Evolutionary conservation across 202 grass and related monocot genomes (phyloP), one percentile per base, ranked within the genome.

Genomic region (Schoenoplectus triqueter): DNA sequence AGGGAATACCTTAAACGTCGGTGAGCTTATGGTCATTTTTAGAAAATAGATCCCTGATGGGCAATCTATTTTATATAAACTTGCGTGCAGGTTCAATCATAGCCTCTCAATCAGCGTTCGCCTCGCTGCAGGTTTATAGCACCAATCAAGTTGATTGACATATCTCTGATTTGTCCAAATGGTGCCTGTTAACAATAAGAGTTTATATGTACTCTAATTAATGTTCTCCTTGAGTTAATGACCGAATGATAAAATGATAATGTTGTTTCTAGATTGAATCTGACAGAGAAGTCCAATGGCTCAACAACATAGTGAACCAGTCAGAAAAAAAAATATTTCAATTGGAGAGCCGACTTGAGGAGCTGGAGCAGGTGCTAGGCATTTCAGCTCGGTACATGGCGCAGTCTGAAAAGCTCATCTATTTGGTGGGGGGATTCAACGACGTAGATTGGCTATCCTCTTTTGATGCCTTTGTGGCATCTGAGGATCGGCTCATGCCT

Each of bases 351-450:
- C 85, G 81, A 6, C 52, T 89, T 87, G 85, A 87, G 6, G 88
- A 92, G 86, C 76, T 92, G 82, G 86, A 89, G 50, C 66, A 45
- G 42, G 86, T 72, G 60, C 84, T 87, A 11, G 9, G 50, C 66
- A 84, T 84, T 82, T 45, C 70, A 86, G 57, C 76, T 60, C 70
- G 14, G 52, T 55, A 80, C 65, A 51, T 49, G 0, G 0, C 8
- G 57, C 86, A 73, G 54, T 74, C 11, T 65, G 52, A 88, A 84
- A 84, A 88, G 54, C 41, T 86, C 74, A 75, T 88, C 75, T 73
- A 86, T 92, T 85, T 92, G 63, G 74, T 89, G 41, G 92, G 92
- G 86, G 89, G 92, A 41, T 91, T 86, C 60, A 54, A 91, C 80
- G 80, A 62, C 11, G 69, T 75, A 47, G 64, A 67, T 62, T 94